Percentiles rank a stretch among this genome's conserved stretches.
These are phyloP conservation scores for Mycena haematopus DNA, from an alignment of 768 basidiomycete species.

Conservation along the genomic window DNA sequence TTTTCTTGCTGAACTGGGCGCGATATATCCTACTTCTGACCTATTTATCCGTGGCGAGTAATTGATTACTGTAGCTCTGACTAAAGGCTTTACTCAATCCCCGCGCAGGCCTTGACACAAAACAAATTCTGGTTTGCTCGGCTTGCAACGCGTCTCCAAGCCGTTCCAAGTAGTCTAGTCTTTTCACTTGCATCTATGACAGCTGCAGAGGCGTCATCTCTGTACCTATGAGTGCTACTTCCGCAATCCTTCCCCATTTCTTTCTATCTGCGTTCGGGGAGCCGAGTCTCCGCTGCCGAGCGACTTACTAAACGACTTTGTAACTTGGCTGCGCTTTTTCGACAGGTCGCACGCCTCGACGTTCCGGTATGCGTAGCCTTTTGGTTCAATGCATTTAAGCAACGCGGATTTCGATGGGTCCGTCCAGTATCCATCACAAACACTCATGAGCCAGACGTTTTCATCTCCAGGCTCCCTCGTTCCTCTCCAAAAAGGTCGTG, in stretches of 20 bases:
- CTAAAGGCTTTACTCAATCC: too few species aligned
- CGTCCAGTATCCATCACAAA: background rate
- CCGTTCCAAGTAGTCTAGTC: background rate
- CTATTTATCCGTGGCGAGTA: too few species aligned
- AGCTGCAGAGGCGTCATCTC: background rate
- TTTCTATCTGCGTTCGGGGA: background rate
- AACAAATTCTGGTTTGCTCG: too few species aligned
- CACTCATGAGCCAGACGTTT: slow-evolving; percentile 1
- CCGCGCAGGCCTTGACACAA: too few species aligned
- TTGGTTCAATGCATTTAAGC: background rate
- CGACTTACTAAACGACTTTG: background rate
- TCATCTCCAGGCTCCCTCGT: background rate
- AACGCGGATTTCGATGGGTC: background rate
- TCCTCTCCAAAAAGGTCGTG: slow-evolving; percentile 22
- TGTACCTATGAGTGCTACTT: background rate
- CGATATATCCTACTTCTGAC: too few species aligned
- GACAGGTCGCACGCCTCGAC: background rate
- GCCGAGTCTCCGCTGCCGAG: background rate
- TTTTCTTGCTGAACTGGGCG: too few species aligned
- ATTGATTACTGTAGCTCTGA: too few species aligned
- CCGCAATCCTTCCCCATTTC: background rate
- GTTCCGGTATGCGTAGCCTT: background rate
- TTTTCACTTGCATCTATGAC: background rate
- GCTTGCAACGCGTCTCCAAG: background rate
- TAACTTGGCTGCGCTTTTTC: background rate